These are phyloP conservation scores for Beauveria varroae DNA, from an alignment of 2,329 filamentous ascomycete genomes.

Conservation along the genomic window DNA sequence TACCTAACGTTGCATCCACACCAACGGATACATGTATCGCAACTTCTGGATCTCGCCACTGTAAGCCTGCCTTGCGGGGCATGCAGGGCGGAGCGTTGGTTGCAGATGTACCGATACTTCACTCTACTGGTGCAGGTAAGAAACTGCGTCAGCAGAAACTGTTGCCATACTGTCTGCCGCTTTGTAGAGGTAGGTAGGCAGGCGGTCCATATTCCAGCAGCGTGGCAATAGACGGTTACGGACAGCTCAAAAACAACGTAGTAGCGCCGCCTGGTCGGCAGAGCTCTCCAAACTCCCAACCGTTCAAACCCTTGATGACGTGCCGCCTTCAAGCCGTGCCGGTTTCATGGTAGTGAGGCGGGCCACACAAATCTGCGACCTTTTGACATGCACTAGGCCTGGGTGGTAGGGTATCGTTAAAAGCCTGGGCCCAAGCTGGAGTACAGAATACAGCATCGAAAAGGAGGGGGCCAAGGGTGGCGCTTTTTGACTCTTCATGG, in stretches of 20 bases:
- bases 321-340: not conserved
- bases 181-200: not conserved
- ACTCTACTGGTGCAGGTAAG: not conserved
- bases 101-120: not conserved
- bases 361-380: not conserved
- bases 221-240: not conserved
- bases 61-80: slow-evolving; percentile 4
- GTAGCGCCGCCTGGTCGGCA: not conserved
- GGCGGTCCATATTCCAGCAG: not conserved
- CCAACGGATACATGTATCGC: slow-evolving; percentile 4
- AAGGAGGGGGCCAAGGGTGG: not conserved
- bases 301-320: not conserved
- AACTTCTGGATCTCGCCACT: not conserved
- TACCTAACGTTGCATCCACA: not conserved
- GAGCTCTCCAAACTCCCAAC: not conserved
- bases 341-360: not conserved
- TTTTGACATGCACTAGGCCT: not conserved
- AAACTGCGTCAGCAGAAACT: too few species aligned
- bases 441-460: not conserved
- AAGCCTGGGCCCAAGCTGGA: not conserved
- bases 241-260: not conserved
- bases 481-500: not conserved
- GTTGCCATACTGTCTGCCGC: not conserved
- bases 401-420: not conserved
- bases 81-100: not conserved